Conservation (phyloP, 177 flowering plant genomes). For the Vitis hybrid region DNA sequence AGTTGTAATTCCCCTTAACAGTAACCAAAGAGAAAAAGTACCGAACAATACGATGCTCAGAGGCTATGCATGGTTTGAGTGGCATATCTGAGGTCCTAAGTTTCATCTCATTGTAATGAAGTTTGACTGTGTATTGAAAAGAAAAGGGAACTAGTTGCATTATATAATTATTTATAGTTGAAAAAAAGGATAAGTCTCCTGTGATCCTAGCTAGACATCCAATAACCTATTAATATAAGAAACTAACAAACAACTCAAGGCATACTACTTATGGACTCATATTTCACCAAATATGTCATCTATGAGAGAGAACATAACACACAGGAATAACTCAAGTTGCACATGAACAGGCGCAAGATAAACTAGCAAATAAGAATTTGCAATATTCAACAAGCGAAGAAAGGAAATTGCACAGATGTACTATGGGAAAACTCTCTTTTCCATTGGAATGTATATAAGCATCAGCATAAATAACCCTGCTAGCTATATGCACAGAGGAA, state of each 20-base stretch:
- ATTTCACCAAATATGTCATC: not conserved
- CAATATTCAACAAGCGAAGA: not conserved
- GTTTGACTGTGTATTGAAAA: no score
- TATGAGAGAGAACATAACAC: not conserved
- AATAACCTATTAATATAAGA: no score
- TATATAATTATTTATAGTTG: no score
- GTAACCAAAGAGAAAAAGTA: no score
- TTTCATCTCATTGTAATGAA: no score
- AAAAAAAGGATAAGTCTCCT: no score
- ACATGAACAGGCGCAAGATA: not conserved
- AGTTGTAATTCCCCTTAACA: no score
- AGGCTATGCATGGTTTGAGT: no score
- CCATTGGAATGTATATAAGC: not conserved
- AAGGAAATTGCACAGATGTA: not conserved
- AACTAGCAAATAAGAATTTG: not conserved
- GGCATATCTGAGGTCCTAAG: no score
- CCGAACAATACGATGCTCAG: no score
- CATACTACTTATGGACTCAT: not conserved
- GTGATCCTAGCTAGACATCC: no score
- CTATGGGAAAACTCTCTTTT: not conserved
- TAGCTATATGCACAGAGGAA: not conserved
- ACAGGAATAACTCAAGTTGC: not conserved
- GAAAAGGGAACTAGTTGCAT: no score
- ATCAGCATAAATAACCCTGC: not conserved
- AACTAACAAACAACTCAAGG: not conserved